Evolutionary conservation across 2,329 filamentous ascomycete genomes (phyloP), one percentile per base, ranked within the genome.

Genomic region (Aspergillus felis): DNA sequence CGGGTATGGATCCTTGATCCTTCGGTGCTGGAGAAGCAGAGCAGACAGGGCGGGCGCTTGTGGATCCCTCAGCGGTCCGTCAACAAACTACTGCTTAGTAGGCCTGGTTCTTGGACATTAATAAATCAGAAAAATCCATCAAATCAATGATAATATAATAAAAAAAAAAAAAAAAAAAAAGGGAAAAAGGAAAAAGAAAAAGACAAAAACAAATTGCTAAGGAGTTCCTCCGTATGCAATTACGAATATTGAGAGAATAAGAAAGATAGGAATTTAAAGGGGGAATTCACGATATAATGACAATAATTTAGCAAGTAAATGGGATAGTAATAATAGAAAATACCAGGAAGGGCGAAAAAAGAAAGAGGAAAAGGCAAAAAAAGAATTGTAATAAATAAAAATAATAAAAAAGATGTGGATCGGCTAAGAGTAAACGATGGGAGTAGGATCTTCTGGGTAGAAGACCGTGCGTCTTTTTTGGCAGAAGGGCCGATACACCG

Each of bases 1-100:
- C 51, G 51, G 52, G 47, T 57, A 58, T 52, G 55, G 57, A 41
- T 57, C 50, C 41, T 57, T 47, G 55, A 51, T 50, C 57, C 57
- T 53, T 56, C 53, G 49, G 44, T 46, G 49, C 51, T 55, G 58
- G 50, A 59, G 57, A 55, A 56, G 14, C 32, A 46, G 24, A 53
- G n/a, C n/a, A n/a, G 27, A 32, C 32, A 53, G 29, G 54, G 42
- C 35, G 47, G 52, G 25, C 53, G 49, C 24, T 25, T 22, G 59
- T 60, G 56, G 60, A 60, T 59, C 59, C 56, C 55, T 61, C 56
- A 56, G 55, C 53, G 41, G 58, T 51, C 54, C 51, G 53, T 62
- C 56, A 58, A 57, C 60, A 61, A 57, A 49, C 46, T 56, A 55
- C 48, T 54, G 46, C 52, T 32, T 57, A 51, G 53, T 55, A 41